These are phyloP conservation scores for Brassica napus DNA, from an alignment of 345 rosid genomes.

Conservation along the genomic window Da-Ae NC_063437.1:11703001-11703500, in stretches of 20 bases:
- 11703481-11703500: conserved; percentile 61
- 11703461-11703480: conserved; percentile 66
- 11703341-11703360: conserved; percentile 51
- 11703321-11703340: conserved; percentile 45
- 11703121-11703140: conserved; percentile 72
- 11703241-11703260: conserved; percentile 61
- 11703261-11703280: conserved; percentile 37
- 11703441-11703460: conserved; percentile 48
- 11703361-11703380: conserved; percentile 70
- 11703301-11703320: conserved; percentile 39
- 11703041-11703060: conserved; percentile 49
- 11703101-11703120: conserved; percentile 75
- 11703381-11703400: conserved; percentile 80
- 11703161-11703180: conserved; percentile 60
- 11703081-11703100: conserved; percentile 61
- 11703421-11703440: conserved; percentile 69
- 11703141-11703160: conserved; percentile 42
- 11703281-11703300: conserved; percentile 42
- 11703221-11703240: conserved; percentile 81
- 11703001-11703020: conserved; percentile 8
- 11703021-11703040: conserved; percentile 23
- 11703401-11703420: conserved; percentile 72
- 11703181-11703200: conserved; percentile 43
- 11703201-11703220: conserved; percentile 48
- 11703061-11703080: conserved; percentile 56